Evolutionary conservation across 768 basidiomycete species (phyloP).

Genomic region (Megacollybia marginata): DNA sequence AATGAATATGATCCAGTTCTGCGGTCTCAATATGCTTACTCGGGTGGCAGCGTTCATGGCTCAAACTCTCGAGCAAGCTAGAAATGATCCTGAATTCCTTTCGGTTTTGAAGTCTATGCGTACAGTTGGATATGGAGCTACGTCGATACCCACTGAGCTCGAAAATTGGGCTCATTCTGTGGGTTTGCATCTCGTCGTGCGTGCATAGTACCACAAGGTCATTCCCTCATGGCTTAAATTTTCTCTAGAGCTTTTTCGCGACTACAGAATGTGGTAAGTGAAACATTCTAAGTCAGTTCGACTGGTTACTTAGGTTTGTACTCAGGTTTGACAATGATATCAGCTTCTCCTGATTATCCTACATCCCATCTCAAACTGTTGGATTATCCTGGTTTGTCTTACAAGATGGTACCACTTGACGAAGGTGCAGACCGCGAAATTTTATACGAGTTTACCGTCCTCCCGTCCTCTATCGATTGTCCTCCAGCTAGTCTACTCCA

Average conservation of each 20-base stretch:
- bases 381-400: not conserved
- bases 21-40: not conserved
- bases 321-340: not conserved
- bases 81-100: not conserved
- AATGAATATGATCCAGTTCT: not conserved
- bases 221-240: too few species aligned
- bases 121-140: not conserved
- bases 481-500: not conserved
- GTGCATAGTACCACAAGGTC: too few species aligned
- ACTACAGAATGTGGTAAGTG: too few species aligned
- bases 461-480: not conserved
- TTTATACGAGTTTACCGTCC: too few species aligned
- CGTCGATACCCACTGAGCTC: not conserved
- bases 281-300: not conserved
- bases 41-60: not conserved
- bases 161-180: not conserved
- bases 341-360: not conserved
- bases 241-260: too few species aligned
- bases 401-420: not conserved
- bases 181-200: not conserved
- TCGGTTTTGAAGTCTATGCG: not conserved
- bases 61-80: not conserved
- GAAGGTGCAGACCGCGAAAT: not conserved
- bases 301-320: not conserved
- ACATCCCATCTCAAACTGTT: not conserved